These are phyloP conservation scores for Pittosporum tobira DNA, from an alignment of 129 eudicot genomes.

Conservation along the genomic window DNA sequence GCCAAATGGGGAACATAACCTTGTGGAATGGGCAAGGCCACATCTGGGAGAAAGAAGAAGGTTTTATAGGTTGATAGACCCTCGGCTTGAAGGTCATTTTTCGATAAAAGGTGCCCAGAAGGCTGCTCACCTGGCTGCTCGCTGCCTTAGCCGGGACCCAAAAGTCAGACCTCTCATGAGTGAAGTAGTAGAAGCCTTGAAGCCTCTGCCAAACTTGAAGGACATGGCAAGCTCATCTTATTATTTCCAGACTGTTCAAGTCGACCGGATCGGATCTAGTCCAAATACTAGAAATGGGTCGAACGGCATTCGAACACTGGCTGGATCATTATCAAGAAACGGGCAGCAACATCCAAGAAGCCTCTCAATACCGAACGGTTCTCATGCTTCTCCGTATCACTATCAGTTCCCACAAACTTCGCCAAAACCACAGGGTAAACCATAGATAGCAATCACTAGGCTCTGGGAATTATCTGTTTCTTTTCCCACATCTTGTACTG, in stretches of 20 bases:
- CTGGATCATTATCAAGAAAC: slow-evolving; percentile 45
- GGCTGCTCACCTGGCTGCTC: slow-evolving; percentile 56
- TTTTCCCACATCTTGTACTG: neutral
- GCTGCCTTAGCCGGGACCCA: slow-evolving; percentile 58
- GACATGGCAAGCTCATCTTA: slow-evolving; percentile 61
- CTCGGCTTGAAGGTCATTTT: slow-evolving; percentile 51
- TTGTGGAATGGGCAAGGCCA: slow-evolving; percentile 62
- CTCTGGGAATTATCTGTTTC: neutral
- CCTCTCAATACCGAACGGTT: slow-evolving; percentile 73
- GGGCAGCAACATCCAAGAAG: slow-evolving; percentile 77
- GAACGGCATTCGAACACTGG: slow-evolving; percentile 21
- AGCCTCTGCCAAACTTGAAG: slow-evolving; percentile 50
- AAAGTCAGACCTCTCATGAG: slow-evolving; percentile 52
- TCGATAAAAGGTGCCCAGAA: slow-evolving; percentile 53
- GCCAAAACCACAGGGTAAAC: slow-evolving; percentile 54
- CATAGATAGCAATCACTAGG: slow-evolving; percentile 1
- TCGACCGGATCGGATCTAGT: slow-evolving; percentile 42
- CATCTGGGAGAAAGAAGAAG: slow-evolving; percentile 43
- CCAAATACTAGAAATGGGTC: slow-evolving; percentile 51
- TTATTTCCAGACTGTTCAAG: slow-evolving; percentile 46
- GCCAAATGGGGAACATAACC: slow-evolving; percentile 60
- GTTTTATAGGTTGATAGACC: slow-evolving; percentile 50
- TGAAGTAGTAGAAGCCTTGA: slow-evolving; percentile 47
- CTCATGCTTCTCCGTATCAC: slow-evolving; percentile 77
- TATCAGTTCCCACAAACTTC: slow-evolving; percentile 55